Base-by-base conservation (phyloP, 768 basidiomycete species). In the Pilatotrama ljubarskyi region DNA sequence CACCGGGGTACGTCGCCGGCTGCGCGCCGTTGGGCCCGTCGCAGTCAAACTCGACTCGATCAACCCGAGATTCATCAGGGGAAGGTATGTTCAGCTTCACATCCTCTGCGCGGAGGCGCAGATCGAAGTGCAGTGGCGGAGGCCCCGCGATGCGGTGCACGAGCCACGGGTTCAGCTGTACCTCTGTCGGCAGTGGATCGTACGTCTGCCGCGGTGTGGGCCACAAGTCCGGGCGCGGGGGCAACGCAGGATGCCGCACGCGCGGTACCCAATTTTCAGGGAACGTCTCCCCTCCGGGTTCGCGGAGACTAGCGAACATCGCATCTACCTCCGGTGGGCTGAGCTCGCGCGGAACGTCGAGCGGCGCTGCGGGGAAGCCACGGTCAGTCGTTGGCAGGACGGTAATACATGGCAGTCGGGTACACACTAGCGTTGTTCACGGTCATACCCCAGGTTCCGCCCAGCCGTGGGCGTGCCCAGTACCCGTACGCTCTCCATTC, bases 1-100 rank as follows among this genome's bases (percentile, higher is more conserved):
- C 72, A 58, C 85, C 80, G 0, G 87, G 87, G 67, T 72, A 80
- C 8, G 86, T 86, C n/a, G 86, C 86, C 0, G 86, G 84, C 68
- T 87, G 84, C n/a, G 79, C 73, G 47, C 70, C 69, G 63, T 72
- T 68, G 17, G 67, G 64, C 5, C 68, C 68, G 47, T 54, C 56
- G 29, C 26, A n/a, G 35, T 38, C 22, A 57, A 67, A 62, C 18
- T 40, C 20, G 18, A 54, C 24, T 38, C 42, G 53, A 36, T 25
- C 3, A 11, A 43, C 54, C 24, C 20, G 18, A 20, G 46, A 18
- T 46, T 5, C 25, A 24, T 38, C 46, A 20, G 36, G 10, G 32
- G 54, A 66, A 49, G 35, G 71, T 69, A 49, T 59, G 32, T 37
- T 25, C 25, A 72, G 63, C 35, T 64, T 51, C 4, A 65, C 57